A percentile compares a stretch with the other conserved stretches of the same genome.
phyloP scores from a whole-genome alignment of 1,284 basidiomycete genomes.

The Ganoderma lucidum region DNA sequence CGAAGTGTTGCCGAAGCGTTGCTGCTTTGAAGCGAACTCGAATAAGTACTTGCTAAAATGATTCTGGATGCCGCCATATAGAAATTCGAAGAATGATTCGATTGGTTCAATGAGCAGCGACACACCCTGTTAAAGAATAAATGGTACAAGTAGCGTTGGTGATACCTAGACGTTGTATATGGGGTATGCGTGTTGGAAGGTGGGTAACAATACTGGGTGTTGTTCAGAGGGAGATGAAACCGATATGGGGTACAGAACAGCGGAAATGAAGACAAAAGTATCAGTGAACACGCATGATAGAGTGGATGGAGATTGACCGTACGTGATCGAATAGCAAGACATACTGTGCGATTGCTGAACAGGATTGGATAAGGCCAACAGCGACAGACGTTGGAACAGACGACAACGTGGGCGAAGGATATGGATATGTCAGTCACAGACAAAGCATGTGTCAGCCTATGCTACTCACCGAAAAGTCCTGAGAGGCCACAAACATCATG shows the following conservation, averaged over 20 bases:
- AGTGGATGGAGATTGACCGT: slow-evolving; percentile 14
- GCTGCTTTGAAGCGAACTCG: no score
- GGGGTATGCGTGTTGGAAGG: slow-evolving; percentile 35
- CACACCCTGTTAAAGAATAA: slow-evolving; percentile 29
- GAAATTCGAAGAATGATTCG: not conserved
- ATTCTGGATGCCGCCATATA: not conserved
- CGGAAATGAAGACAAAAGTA: not conserved
- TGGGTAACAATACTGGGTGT: slow-evolving; percentile 31
- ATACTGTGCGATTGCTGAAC: slow-evolving; percentile 25
- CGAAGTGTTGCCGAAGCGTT: not conserved
- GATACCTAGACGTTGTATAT: slow-evolving; percentile 31
- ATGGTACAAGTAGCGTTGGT: slow-evolving; percentile 34
- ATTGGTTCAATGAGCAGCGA: slow-evolving; percentile 14
- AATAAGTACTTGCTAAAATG: not conserved
- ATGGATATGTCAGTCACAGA: not conserved
- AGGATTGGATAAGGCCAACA: not conserved
- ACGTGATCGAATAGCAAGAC: slow-evolving; percentile 28
- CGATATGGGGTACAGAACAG: not conserved
- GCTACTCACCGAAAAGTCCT: slow-evolving; percentile 10
- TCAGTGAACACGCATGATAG: slow-evolving; percentile 3
- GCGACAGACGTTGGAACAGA: not conserved
- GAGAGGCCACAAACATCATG: slow-evolving; percentile 19
- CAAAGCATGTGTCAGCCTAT: not conserved
- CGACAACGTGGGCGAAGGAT: not conserved
- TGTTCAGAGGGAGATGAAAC: slow-evolving; percentile 15